Evolutionary conservation across 2,329 filamentous ascomycete species (phyloP).

Genomic region (Neopestalotiopsis sp.): DNA sequence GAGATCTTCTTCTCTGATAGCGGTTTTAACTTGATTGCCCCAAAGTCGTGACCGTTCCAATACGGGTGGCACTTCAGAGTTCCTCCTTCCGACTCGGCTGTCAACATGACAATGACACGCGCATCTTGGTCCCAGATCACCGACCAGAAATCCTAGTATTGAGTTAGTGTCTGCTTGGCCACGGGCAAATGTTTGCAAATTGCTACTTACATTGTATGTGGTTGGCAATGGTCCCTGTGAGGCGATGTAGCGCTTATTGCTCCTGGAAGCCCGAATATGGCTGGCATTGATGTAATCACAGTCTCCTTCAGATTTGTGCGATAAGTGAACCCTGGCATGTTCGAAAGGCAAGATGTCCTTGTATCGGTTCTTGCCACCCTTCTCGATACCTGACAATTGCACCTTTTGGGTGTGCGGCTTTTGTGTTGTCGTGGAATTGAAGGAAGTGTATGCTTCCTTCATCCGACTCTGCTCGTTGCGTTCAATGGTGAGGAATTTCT

Average conservation of each 20-base stretch:
- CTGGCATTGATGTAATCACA: conserved; percentile 98
- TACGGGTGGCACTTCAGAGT: conserved; percentile 96
- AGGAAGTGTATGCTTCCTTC: conserved; percentile 72
- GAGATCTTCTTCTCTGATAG: conserved; percentile 84
- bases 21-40: conserved; percentile 73
- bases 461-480: conserved; percentile 88
- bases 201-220: conserved; percentile 78
- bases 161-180: conserved; percentile 31
- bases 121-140: conserved; percentile 97
- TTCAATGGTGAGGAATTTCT: conserved; percentile 85
- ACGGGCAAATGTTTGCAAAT: background rate
- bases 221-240: conserved; percentile 92
- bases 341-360: conserved; percentile 98
- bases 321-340: conserved; percentile 83
- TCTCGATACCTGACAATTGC: conserved; percentile 89
- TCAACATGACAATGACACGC: conserved; percentile 94
- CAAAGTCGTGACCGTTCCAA: conserved; percentile 83
- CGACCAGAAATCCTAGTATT: conserved; percentile 88
- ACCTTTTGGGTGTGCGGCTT: conserved; percentile 46
- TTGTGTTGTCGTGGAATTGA: conserved; percentile 46
- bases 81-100: conserved; percentile 89
- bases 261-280: conserved; percentile 78
- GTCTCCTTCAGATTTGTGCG: conserved; percentile 66
- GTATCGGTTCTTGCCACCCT: conserved; percentile 94
- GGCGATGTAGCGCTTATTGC: conserved; percentile 92